Evolutionary conservation across 257 asterid species (phyloP).

Genomic region (Paraleonurus japonicus): DNA sequence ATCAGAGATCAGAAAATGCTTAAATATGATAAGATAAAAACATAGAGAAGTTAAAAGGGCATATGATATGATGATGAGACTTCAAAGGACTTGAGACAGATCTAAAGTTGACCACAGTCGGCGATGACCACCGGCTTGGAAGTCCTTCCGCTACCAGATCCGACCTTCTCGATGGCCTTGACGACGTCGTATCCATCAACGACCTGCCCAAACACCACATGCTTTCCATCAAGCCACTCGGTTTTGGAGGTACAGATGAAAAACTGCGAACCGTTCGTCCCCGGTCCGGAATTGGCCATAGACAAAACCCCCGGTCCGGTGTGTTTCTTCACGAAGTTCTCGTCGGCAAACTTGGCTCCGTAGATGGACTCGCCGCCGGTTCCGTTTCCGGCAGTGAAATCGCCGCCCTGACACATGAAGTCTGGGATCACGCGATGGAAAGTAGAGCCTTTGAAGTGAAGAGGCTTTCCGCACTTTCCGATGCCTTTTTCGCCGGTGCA

Average conservation of each 20-base stretch:
- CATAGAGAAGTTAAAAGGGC: neutral
- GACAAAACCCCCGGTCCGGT: constrained; percentile 65
- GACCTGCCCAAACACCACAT: constrained; percentile 68
- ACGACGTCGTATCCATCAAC: constrained; percentile 59
- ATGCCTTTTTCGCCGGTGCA: constrained; percentile 76
- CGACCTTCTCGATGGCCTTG: constrained; percentile 49
- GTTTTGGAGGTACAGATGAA: constrained; percentile 58
- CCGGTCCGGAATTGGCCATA: constrained; percentile 72
- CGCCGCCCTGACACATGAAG: constrained; percentile 75
- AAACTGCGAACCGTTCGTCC: constrained; percentile 71
- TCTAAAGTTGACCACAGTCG: constrained; percentile 61
- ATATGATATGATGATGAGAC: neutral
- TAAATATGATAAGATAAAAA: neutral
- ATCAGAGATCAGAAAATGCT: neutral
- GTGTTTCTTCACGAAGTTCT: constrained; percentile 63
- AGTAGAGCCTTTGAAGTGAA: constrained; percentile 59
- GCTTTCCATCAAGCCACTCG: constrained; percentile 71
- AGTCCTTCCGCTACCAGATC: constrained; percentile 40
- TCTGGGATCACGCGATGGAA: constrained; percentile 66
- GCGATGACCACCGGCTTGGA: constrained; percentile 46
- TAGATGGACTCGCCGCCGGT: constrained; percentile 81
- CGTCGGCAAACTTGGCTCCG: constrained; percentile 60
- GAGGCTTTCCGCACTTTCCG: constrained; percentile 52
- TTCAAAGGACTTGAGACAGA: neutral
- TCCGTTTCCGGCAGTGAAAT: constrained; percentile 69